Conservation (phyloP, 2,329 filamentous ascomycete genomes). For the Rhexocercosporidium sp. region DNA sequence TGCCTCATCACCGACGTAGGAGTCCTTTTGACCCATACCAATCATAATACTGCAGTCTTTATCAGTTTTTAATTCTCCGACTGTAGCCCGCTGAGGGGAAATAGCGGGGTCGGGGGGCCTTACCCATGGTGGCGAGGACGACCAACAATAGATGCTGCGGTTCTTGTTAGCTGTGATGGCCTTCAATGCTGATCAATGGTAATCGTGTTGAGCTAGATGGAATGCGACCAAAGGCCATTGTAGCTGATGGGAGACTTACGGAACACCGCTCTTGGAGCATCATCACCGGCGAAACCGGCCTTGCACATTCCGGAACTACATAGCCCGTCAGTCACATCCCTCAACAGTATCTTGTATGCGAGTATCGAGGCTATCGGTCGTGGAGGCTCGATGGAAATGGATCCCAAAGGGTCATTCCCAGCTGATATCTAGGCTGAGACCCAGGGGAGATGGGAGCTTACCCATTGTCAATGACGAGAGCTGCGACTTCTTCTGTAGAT, state of each 20-base stretch:
- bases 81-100: conserved; percentile 26
- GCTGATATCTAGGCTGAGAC: conserved; percentile 26
- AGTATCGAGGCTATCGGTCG: conserved; percentile 18
- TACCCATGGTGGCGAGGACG: conserved; percentile 99
- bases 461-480: conserved; percentile 99
- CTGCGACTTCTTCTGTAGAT: conserved; percentile 95
- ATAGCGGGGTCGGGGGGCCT: conserved; percentile 49
- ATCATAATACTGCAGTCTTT: conserved; percentile 88
- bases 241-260: conserved; percentile 72
- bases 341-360: conserved; percentile 15
- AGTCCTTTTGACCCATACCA: conserved; percentile 99
- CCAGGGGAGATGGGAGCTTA: conserved; percentile 66
- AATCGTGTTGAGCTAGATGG: not conserved
- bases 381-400: conserved; percentile 16
- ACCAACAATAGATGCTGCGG: conserved; percentile 94
- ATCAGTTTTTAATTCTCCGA: conserved; percentile 39
- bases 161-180: conserved; percentile 29
- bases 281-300: conserved; percentile 99
- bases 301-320: conserved; percentile 99
- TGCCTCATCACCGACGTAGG: conserved; percentile 99
- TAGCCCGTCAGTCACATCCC: conserved; percentile 32
- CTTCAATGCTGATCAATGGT: not conserved
- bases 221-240: conserved; percentile 9
- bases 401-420: conserved; percentile 34
- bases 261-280: conserved; percentile 99